Evolutionary conservation across 441 rosid genomes (phyloP).

Genomic region (Jatropha podagrica): DNA sequence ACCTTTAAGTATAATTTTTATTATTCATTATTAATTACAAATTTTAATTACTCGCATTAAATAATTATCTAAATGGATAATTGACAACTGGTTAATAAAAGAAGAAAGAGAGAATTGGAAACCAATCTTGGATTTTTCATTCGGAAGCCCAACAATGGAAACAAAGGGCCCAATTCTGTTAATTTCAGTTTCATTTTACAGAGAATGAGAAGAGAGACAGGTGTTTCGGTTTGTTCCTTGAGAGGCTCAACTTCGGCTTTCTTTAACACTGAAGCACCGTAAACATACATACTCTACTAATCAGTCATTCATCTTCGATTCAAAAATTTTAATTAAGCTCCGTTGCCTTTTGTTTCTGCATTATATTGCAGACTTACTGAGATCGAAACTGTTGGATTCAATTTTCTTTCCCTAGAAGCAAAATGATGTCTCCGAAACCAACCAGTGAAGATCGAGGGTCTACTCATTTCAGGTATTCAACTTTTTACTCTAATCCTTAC

Average conservation of each 20-base stretch:
- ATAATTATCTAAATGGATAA: too few species aligned
- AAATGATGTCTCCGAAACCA: conserved; percentile 81
- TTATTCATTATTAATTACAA: too few species aligned
- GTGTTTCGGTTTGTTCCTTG: background rate
- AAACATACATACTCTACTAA: too few species aligned
- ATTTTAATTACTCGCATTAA: too few species aligned
- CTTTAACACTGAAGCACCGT: background rate
- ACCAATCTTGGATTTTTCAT: too few species aligned
- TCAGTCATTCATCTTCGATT: background rate
- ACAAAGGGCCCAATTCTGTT: background rate
- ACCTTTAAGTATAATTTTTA: too few species aligned
- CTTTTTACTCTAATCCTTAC: conserved; percentile 14
- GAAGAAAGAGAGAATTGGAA: too few species aligned
- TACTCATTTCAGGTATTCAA: conserved; percentile 59
- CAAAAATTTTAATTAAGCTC: background rate
- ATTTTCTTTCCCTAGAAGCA: background rate
- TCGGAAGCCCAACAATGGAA: background rate
- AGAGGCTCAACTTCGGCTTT: background rate
- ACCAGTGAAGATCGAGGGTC: conserved; percentile 78
- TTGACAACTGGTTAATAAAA: too few species aligned
- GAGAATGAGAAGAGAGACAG: background rate
- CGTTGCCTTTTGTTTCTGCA: conserved; percentile 1
- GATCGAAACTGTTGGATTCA: conserved; percentile 11
- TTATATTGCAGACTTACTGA: background rate
- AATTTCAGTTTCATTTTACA: background rate